Evolutionary conservation across 257 asterid species (phyloP).

Genomic region (Leonotis leonurus): DNA sequence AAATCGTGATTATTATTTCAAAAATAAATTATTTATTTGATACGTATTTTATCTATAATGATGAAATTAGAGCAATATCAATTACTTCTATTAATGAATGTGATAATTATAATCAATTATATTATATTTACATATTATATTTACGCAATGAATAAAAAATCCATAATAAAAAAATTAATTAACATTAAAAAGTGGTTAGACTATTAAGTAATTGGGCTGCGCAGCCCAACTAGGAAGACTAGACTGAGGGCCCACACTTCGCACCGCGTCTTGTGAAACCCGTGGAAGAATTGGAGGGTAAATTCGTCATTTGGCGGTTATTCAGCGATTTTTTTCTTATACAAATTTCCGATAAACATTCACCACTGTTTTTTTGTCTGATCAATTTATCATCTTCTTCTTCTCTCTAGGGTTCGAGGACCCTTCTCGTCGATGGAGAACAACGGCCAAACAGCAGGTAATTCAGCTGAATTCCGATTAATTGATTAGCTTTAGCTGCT

Average conservation of each 20-base stretch:
- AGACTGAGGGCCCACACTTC: constrained; percentile 13
- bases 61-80: no score
- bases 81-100: no score
- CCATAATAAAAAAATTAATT: no score
- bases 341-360: constrained; percentile 18
- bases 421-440: constrained; percentile 34
- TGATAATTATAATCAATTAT: no score
- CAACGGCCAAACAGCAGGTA: constrained; percentile 38
- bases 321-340: constrained; percentile 19
- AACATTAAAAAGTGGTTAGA: no score
- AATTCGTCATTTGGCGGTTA: constrained; percentile 10
- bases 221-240: background rate
- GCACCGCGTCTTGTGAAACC: constrained; percentile 16
- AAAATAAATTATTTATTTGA: no score
- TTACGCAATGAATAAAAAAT: no score
- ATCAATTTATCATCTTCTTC: constrained; percentile 15
- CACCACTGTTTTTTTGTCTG: constrained; percentile 1
- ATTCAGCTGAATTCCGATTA: background rate
- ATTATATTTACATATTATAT: no score
- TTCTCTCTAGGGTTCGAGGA: constrained; percentile 20
- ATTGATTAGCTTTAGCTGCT: background rate
- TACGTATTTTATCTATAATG: no score
- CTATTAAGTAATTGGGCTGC: background rate
- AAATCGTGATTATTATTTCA: no score
- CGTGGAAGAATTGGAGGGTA: constrained; percentile 23